Evolutionary conservation across 495 filamentous ascomycete species (phyloP).

Genomic region (Talaromyces ruber): DNA sequence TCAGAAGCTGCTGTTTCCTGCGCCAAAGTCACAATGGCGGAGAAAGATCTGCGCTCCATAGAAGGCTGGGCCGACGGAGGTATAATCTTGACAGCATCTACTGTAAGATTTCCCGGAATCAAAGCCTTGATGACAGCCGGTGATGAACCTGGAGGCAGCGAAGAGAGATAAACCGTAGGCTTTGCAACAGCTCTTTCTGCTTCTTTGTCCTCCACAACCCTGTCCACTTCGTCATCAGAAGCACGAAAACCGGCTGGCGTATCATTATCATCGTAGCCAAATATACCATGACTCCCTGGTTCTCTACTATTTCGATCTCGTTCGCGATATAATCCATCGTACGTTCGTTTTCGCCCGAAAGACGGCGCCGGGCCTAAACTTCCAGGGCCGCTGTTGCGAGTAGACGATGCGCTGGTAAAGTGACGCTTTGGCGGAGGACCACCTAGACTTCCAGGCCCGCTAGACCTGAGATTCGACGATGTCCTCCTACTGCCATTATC

Average conservation of each 20-base stretch:
- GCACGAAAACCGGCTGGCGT: constrained; percentile 38
- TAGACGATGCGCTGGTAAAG: constrained; percentile 37
- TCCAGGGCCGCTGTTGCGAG: constrained; percentile 64
- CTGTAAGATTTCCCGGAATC: constrained; percentile 55
- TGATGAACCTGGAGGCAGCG: constrained; percentile 56
- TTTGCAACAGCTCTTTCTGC: constrained; percentile 71
- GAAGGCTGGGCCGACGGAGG: constrained; percentile 46
- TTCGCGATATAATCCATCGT: constrained; percentile 40
- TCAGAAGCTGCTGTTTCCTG: constrained; percentile 79
- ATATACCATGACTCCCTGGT: constrained; percentile 24
- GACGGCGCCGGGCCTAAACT: constrained; percentile 59
- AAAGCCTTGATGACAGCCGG: constrained; percentile 65
- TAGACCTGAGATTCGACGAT: not conserved
- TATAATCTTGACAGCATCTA: constrained; percentile 74
- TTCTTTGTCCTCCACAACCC: constrained; percentile 33
- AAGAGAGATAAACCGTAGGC: constrained; percentile 73
- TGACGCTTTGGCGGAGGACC: constrained; percentile 44
- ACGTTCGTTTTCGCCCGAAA: constrained; percentile 40
- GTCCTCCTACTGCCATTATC: constrained; percentile 9
- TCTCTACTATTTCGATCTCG: constrained; percentile 24
- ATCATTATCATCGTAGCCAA: constrained; percentile 50
- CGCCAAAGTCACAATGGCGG: constrained; percentile 78
- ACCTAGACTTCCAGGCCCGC: constrained; percentile 24
- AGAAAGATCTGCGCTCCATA: constrained; percentile 65
- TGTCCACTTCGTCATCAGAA: constrained; percentile 45